These are phyloP conservation scores for Neophaeococcomyces mojaviensis DNA, from an alignment of 2,329 filamentous ascomycete genomes.

Conservation along the genomic window DNA sequence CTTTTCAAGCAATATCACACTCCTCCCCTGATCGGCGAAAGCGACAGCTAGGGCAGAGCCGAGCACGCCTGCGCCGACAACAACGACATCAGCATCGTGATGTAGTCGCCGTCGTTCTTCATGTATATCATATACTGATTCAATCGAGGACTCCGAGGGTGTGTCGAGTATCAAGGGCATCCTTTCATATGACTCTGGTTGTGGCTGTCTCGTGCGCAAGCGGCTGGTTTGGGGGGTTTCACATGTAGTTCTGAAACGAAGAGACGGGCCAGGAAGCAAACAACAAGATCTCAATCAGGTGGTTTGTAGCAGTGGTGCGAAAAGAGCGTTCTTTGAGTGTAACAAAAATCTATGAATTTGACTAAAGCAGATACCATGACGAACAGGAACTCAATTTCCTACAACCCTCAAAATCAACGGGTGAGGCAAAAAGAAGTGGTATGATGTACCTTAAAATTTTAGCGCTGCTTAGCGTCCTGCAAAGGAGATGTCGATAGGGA, in stretches of 20 bases:
- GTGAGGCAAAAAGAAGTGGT: background rate
- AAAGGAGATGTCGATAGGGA: conserved; percentile 3
- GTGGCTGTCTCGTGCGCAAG: background rate
- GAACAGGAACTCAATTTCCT: too few species aligned
- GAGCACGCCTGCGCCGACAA: conserved; percentile 85
- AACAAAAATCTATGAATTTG: too few species aligned
- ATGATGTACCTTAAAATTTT: conserved; percentile 2
- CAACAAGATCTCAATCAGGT: background rate
- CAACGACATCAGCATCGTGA: conserved; percentile 71
- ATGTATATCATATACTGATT: conserved; percentile 14
- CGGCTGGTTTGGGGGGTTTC: background rate
- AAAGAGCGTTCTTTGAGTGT: too few species aligned
- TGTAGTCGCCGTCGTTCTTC: conserved; percentile 46
- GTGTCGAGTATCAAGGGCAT: conserved; percentile 25
- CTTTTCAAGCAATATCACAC: conserved; percentile 80
- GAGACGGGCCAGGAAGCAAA: background rate
- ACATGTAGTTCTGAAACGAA: background rate
- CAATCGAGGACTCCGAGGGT: conserved; percentile 21
- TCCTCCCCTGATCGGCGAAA: conserved; percentile 80
- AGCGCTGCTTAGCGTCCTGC: background rate
- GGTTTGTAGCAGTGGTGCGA: too few species aligned
- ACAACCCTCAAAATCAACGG: background rate
- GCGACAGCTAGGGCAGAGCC: conserved; percentile 81
- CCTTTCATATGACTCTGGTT: background rate
- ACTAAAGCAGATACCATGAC: too few species aligned